Conservation (phyloP, 345 rosid species). For the Eucalyptus decipiens region DNA sequence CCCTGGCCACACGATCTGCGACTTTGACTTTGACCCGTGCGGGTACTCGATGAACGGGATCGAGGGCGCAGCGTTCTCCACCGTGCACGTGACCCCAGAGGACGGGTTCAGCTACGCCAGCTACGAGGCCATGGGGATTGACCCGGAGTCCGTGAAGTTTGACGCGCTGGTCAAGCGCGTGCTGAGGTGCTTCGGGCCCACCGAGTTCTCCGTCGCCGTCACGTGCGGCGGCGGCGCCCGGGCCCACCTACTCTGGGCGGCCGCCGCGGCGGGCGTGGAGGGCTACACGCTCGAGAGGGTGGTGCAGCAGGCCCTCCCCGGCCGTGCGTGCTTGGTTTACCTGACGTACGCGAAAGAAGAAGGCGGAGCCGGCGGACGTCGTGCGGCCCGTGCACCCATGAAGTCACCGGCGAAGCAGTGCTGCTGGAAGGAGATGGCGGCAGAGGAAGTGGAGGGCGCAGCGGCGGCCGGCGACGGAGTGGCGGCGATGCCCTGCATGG, state of each 20-base stretch:
- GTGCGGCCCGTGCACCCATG: background rate
- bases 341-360: background rate
- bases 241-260: background rate
- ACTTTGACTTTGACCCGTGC: slow-evolving; percentile 66
- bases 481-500: background rate
- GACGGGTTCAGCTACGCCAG: slow-evolving; percentile 80
- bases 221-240: slow-evolving; percentile 12
- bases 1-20: slow-evolving; percentile 56
- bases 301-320: slow-evolving; percentile 36
- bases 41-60: slow-evolving; percentile 81
- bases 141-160: slow-evolving; percentile 13
- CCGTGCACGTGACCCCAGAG: slow-evolving; percentile 84
- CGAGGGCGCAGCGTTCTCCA: slow-evolving; percentile 34
- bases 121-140: slow-evolving; percentile 59
- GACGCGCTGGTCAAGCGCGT: slow-evolving; percentile 30
- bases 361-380: background rate
- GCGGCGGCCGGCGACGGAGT: slow-evolving; percentile 9
- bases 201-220: slow-evolving; percentile 48
- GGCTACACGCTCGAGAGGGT: slow-evolving; percentile 20
- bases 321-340: slow-evolving; percentile 21
- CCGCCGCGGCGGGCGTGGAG: slow-evolving; percentile 14
- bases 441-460: background rate
- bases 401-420: background rate
- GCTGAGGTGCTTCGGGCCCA: slow-evolving; percentile 40
- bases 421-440: slow-evolving; percentile 11